Base-by-base conservation (phyloP, 129 eudicot genomes). In the Tanacetum coccineum region DNA sequence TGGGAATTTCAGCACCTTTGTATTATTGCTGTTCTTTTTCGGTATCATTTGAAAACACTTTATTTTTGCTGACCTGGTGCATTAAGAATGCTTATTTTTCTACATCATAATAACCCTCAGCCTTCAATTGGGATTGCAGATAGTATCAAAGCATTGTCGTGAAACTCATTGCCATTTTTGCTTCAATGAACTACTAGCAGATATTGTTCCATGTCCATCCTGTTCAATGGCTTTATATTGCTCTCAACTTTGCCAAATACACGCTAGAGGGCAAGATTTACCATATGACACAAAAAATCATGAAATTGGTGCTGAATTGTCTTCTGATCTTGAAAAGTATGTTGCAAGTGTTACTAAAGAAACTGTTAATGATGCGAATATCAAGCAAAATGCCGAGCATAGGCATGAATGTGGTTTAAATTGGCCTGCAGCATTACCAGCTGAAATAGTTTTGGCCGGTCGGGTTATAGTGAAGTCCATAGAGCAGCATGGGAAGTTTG, bases 151-250 rank as follows among this genome's bases (percentile, higher is more conserved):
- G 86, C 76, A 68, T 48, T 86, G 72, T 62, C 95, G 96, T 63
- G 96, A 86, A 59, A 86, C 95, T 13, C 90, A 93, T 59, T 93
- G 98, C 68, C 90, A 90, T 75, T 82, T 80, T 76, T 93, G 98
- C 84, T 84, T 88, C 69, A 84, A 77, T 77, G 85, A 84, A 70
- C 83, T 93, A 62, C 95, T 87, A 61, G 82, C 69, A 25, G 96
- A 93, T 80, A 68, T 76, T 32, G 85, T 93, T 60, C 87, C 96
- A 15, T 93, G 98, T 79, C 18, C 78, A 6, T 82, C 90, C 14
- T 93, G 98, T 80, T 78, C 89, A 20, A 77, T 82, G 59, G 86
- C 96, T 42, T 53, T 93, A 63, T 93, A 84, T 79, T 93, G 98
- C 81, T 82, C 92, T 62, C 62, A 80, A 14, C 32, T 68, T 63